Evolutionary conservation across 768 basidiomycete genomes (phyloP).

Genomic region (Lyophyllum semitale): DNA sequence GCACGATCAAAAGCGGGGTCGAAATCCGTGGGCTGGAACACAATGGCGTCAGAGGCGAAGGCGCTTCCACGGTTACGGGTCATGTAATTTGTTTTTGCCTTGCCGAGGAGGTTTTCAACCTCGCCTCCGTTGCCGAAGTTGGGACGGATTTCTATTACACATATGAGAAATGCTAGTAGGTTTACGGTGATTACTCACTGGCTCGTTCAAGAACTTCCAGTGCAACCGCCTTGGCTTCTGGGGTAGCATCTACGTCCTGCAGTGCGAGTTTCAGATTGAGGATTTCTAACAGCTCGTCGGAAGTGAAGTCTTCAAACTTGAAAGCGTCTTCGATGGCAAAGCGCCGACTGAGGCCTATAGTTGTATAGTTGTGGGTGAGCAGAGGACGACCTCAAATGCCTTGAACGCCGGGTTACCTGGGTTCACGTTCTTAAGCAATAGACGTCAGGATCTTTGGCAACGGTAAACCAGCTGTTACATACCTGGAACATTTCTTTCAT

Average conservation of each 20-base stretch:
- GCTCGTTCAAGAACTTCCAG: constrained; percentile 45
- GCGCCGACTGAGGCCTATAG: constrained; percentile 54
- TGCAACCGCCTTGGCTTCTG: constrained; percentile 57
- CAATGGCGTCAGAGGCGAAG: constrained; percentile 33
- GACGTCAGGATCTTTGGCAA: not conserved
- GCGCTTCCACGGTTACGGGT: constrained; percentile 32
- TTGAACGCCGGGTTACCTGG: not conserved
- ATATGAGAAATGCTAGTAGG: not conserved
- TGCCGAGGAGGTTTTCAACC: constrained; percentile 59
- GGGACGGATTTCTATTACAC: constrained; percentile 37
- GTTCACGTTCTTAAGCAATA: not conserved
- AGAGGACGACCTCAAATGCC: not conserved
- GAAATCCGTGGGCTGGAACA: constrained; percentile 64
- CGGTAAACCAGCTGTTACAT: constrained; percentile 3
- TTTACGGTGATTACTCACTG: constrained; percentile 20
- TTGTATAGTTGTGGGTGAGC: not conserved
- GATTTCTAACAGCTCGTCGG: constrained; percentile 51
- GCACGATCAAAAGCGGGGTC: constrained; percentile 62
- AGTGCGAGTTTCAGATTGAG: constrained; percentile 56
- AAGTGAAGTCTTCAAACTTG: constrained; percentile 65
- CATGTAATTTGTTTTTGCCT: constrained; percentile 51
- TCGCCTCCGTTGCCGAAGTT: constrained; percentile 70
- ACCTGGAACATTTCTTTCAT: constrained; percentile 80
- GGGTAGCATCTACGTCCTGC: constrained; percentile 59
- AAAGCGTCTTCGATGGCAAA: constrained; percentile 73